phyloP scores from a whole-genome alignment of 345 rosid species.

The Schrenkiella parvula region DNA sequence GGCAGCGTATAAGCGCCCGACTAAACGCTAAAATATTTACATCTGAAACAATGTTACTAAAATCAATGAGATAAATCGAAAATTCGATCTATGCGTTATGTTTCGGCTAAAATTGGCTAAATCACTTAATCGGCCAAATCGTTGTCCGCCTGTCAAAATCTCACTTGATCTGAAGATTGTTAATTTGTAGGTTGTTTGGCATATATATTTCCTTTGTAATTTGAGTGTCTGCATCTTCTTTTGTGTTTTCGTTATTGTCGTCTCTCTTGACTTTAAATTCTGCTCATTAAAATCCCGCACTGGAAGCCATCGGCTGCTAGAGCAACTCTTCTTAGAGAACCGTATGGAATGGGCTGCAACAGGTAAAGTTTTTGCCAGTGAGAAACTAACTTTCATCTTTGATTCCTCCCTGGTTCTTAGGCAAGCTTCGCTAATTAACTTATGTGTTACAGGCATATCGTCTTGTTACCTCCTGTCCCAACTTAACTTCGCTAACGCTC shows the following conservation, averaged over 20 bases:
- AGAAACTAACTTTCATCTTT: conserved; percentile 9
- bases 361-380: conserved; percentile 36
- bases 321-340: conserved; percentile 67
- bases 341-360: conserved; percentile 27
- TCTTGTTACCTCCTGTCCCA: conserved; percentile 54
- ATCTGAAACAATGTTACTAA: no score
- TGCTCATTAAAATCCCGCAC: conserved; percentile 42
- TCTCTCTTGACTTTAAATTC: no score
- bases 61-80: no score
- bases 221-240: no score
- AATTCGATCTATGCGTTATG: no score
- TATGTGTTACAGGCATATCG: conserved; percentile 22
- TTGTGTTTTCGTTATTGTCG: no score
- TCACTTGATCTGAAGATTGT: conserved; percentile 68
- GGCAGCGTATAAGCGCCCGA: no score
- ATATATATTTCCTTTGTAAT: no score
- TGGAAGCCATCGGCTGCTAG: conserved; percentile 45
- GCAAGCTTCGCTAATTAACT: conserved; percentile 23
- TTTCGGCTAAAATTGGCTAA: no score
- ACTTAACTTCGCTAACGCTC: conserved; percentile 60
- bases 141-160: conserved; percentile 58
- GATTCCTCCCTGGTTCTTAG: background rate
- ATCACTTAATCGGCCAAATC: no score
- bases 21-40: no score
- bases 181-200: conserved; percentile 56